Conservation (phyloP, 768 basidiomycete genomes). For the Tricholoma saponaceum region DNA sequence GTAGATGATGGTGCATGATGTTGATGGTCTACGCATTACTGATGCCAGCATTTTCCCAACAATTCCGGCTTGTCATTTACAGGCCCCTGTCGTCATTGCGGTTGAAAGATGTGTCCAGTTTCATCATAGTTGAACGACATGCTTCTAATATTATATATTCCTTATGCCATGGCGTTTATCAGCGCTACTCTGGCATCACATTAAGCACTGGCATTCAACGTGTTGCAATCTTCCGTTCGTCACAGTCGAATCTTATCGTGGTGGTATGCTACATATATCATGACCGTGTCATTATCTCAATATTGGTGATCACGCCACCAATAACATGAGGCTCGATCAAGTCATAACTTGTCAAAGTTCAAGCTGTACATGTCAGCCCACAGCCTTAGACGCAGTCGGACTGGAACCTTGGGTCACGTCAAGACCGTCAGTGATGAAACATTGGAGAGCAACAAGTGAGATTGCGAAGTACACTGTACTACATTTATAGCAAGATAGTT, state of each 20-base stretch:
- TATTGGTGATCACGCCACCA: no score
- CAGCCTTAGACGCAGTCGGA: not conserved
- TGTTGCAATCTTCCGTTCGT: not conserved
- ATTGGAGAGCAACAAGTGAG: not conserved
- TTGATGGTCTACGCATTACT: conserved; percentile 15
- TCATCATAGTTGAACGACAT: not conserved
- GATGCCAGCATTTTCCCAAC: conserved; percentile 19
- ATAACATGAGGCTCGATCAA: not conserved
- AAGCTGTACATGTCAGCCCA: not conserved
- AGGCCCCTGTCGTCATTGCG: conserved; percentile 12
- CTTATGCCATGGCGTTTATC: no score
- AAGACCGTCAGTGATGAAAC: no score
- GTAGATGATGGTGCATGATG: conserved; percentile 20
- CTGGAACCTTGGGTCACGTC: no score
- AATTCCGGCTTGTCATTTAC: conserved; percentile 12
- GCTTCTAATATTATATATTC: not conserved
- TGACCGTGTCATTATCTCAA: no score
- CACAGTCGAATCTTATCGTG: not conserved
- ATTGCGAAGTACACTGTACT: not conserved
- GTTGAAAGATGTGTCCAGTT: conserved; percentile 18
- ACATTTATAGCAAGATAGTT: not conserved
- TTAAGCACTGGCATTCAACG: not conserved
- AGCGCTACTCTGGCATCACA: not conserved
- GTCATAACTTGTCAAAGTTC: not conserved
- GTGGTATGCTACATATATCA: no score